A percentile compares a stretch with the other conserved stretches of the same genome.
These are phyloP conservation scores for Neonectria faginata DNA, from an alignment of 2,329 filamentous ascomycete genomes.

Conservation along the genomic window DNA sequence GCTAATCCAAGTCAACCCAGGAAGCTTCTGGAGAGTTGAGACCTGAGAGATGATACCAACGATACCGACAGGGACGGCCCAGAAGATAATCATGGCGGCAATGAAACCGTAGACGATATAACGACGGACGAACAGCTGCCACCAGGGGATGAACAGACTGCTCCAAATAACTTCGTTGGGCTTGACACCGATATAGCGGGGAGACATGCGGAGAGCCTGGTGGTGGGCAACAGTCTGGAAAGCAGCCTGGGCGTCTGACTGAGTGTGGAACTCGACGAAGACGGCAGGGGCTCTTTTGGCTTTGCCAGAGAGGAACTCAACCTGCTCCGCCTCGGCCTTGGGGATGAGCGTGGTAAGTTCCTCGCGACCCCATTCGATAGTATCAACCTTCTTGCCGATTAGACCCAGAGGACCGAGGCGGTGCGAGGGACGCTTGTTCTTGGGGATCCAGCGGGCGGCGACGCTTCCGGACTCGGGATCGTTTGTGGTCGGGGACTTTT, in stretches of 20 bases:
- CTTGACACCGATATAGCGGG: constrained; percentile 83
- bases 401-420: constrained; percentile 72
- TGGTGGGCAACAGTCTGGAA: constrained; percentile 87
- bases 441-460: constrained; percentile 74
- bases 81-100: constrained; percentile 83
- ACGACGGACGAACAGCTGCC: constrained; percentile 78
- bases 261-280: constrained; percentile 91
- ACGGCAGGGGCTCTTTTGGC: constrained; percentile 76
- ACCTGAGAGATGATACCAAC: constrained; percentile 91
- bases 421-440: constrained; percentile 77
- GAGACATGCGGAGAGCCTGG: constrained; percentile 84
- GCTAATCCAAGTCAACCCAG: constrained; percentile 80
- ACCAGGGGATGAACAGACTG: constrained; percentile 77
- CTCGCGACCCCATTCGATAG: constrained; percentile 83
- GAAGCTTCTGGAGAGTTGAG: constrained; percentile 72
- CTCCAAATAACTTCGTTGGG: constrained; percentile 89
- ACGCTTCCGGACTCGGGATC: constrained; percentile 74
- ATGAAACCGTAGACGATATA: constrained; percentile 75
- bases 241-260: constrained; percentile 85
- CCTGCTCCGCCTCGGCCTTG: constrained; percentile 73
- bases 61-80: constrained; percentile 79
- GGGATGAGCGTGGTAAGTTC: constrained; percentile 67
- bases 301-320: constrained; percentile 72
- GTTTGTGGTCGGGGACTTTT: constrained; percentile 58
- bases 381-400: constrained; percentile 78